phyloP scores from a whole-genome alignment of 2,329 filamentous ascomycete genomes.

The Colletotrichum tropicale region DNA sequence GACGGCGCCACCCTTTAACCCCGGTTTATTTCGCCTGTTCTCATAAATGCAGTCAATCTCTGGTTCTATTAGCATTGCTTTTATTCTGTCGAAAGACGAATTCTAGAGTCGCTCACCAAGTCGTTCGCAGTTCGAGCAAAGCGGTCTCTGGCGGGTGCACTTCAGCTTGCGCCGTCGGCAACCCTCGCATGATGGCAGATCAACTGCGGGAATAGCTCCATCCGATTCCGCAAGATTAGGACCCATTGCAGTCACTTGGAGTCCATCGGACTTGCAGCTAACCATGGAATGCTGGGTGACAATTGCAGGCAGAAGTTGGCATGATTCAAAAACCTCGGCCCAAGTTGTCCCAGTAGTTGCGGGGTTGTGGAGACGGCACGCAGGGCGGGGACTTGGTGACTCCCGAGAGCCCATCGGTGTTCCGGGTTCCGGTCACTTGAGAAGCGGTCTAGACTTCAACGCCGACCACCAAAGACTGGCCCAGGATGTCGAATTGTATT shows the following conservation, averaged over 20 bases:
- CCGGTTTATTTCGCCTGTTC: not conserved
- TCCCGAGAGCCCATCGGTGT: not conserved
- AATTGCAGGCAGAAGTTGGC: not conserved
- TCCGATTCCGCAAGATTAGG: not conserved
- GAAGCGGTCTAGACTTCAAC: not conserved
- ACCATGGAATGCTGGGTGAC: not conserved
- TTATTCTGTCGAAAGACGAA: not conserved
- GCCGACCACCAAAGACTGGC: not conserved
- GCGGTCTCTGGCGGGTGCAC: not conserved
- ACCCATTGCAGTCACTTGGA: not conserved
- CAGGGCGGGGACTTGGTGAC: not conserved
- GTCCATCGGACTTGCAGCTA: not conserved
- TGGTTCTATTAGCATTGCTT: accelerated
- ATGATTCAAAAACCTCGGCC: not conserved
- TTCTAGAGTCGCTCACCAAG: not conserved
- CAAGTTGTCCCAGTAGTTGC: not conserved
- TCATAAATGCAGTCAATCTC: not conserved
- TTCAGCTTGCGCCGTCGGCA: not conserved
- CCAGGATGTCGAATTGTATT: not conserved
- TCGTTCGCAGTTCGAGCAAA: not conserved
- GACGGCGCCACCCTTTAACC: not conserved
- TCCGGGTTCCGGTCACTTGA: not conserved
- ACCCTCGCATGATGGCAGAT: not conserved
- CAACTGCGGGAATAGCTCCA: not conserved
- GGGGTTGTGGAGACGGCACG: not conserved